phyloP scores from a whole-genome alignment of 768 basidiomycete genomes.

The Nevesoporus exiguus region DNA sequence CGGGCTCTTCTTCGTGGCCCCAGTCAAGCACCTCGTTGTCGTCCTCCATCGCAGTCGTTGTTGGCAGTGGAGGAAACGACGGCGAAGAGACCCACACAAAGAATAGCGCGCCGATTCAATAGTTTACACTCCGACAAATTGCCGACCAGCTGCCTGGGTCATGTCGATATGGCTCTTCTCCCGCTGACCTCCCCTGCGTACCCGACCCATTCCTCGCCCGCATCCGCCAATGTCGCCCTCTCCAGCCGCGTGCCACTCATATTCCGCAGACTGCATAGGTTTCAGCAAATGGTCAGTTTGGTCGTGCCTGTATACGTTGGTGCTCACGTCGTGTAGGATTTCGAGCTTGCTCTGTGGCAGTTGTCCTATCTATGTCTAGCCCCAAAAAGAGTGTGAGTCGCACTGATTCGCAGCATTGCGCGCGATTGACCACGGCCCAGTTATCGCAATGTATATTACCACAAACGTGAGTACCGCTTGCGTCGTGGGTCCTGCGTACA shows the following conservation, averaged over 20 bases:
- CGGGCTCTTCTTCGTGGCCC: slow-evolving; percentile 51
- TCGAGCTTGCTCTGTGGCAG: slow-evolving; percentile 96
- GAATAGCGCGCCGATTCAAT: slow-evolving; percentile 15
- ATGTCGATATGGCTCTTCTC: slow-evolving; percentile 35
- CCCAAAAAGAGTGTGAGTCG: slow-evolving; percentile 80
- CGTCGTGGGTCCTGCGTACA: background rate
- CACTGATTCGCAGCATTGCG: background rate
- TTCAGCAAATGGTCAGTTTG: slow-evolving; percentile 77
- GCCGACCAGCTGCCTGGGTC: slow-evolving; percentile 18
- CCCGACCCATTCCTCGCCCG: no score
- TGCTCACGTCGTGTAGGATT: slow-evolving; percentile 59
- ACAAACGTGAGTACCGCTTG: slow-evolving; percentile 67
- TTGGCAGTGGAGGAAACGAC: slow-evolving; percentile 14
- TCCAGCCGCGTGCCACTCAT: slow-evolving; percentile 71
- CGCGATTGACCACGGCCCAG: slow-evolving; percentile 38
- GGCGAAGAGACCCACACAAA: slow-evolving; percentile 1
- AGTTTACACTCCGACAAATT: slow-evolving; percentile 15
- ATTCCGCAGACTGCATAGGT: slow-evolving; percentile 73
- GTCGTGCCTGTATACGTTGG: background rate
- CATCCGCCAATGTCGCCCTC: slow-evolving; percentile 16
- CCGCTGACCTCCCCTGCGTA: slow-evolving; percentile 30
- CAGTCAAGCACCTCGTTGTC: slow-evolving; percentile 72
- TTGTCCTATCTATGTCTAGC: slow-evolving; percentile 90
- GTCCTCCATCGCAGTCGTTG: slow-evolving; percentile 50
- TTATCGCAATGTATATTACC: slow-evolving; percentile 96